Conservation (phyloP, 148 eudicot species). For the Silene uniflora region DNA sequence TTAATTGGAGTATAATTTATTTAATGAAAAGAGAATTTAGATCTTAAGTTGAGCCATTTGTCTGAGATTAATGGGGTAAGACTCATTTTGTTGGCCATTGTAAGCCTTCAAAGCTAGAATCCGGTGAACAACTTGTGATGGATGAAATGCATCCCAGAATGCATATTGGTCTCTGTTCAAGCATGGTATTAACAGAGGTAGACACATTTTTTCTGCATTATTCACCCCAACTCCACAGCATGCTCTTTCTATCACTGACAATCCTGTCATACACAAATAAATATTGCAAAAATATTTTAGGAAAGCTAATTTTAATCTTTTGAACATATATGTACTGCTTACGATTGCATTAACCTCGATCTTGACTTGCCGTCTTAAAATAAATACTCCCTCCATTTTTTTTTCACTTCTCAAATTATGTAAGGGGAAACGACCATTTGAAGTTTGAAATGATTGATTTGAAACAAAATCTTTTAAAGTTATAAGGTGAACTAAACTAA, state of each 20-base stretch:
- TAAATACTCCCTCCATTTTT: too few species aligned
- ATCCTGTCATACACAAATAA: conserved; percentile 41
- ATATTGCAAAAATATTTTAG: too few species aligned
- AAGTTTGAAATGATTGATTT: too few species aligned
- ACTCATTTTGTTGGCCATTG: conserved; percentile 36
- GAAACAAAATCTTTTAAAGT: too few species aligned
- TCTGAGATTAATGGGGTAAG: conserved; percentile 51
- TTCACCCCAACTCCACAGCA: conserved; percentile 79
- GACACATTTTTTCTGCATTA: conserved; percentile 64
- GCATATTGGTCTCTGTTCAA: conserved; percentile 48
- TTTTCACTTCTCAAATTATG: too few species aligned
- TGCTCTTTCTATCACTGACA: conserved; percentile 50
- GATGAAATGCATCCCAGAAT: conserved; percentile 92
- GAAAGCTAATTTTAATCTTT: too few species aligned
- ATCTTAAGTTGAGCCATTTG: conserved; percentile 28
- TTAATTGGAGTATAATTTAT: not conserved
- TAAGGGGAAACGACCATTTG: too few species aligned
- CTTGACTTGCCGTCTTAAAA: too few species aligned
- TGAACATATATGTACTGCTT: too few species aligned
- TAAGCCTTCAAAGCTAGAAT: conserved; percentile 57
- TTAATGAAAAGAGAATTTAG: not conserved
- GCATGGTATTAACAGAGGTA: conserved; percentile 69
- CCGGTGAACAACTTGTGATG: conserved; percentile 53
- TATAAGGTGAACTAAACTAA: too few species aligned
- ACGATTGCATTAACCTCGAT: too few species aligned